These are phyloP conservation scores for Tillandsia fasciculata DNA, from an alignment of 176 grass and related monocot genomes.

Conservation along the genomic window DNA sequence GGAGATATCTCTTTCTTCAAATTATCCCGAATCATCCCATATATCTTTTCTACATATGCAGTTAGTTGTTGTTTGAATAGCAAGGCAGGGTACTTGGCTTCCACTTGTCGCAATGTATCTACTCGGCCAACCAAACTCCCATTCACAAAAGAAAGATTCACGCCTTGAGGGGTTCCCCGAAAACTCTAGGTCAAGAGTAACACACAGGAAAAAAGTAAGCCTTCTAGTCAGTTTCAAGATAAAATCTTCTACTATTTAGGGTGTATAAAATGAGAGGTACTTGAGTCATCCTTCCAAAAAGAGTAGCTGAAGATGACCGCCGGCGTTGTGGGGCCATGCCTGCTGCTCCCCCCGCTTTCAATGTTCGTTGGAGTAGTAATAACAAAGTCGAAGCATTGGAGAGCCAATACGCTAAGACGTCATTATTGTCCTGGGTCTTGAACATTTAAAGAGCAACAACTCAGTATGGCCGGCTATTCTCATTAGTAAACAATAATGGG, in stretches of 20 bases:
- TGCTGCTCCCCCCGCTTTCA: conserved; percentile 87
- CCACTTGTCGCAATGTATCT: conserved; percentile 78
- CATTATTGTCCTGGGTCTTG: conserved; percentile 97
- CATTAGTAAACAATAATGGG: conserved; percentile 9
- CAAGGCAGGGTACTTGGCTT: conserved; percentile 94
- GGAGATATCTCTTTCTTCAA: conserved; percentile 99
- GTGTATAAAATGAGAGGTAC: conserved; percentile 27
- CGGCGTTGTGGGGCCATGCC: conserved; percentile 88
- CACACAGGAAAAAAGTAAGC: conserved; percentile 18
- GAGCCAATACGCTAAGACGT: conserved; percentile 91
- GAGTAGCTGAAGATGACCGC: conserved; percentile 81
- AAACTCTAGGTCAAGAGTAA: conserved; percentile 54
- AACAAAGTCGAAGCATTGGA: conserved; percentile 95
- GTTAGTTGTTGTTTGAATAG: conserved; percentile 96
- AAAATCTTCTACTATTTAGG: conserved; percentile 17
- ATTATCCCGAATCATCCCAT: conserved; percentile 99
- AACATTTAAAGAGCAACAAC: conserved; percentile 27
- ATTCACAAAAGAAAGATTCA: conserved; percentile 77
- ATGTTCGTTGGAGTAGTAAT: conserved; percentile 78
- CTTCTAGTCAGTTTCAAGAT: conserved; percentile 13
- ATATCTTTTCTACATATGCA: conserved; percentile 97
- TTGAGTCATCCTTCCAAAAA: conserved; percentile 99
- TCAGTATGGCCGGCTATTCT: conserved; percentile 5
- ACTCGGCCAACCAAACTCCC: conserved; percentile 71
- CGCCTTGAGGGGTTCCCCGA: conserved; percentile 85